phyloP scores from a whole-genome alignment of 192 early-diverging fungal species.

The Entomortierella lignicola region DNA sequence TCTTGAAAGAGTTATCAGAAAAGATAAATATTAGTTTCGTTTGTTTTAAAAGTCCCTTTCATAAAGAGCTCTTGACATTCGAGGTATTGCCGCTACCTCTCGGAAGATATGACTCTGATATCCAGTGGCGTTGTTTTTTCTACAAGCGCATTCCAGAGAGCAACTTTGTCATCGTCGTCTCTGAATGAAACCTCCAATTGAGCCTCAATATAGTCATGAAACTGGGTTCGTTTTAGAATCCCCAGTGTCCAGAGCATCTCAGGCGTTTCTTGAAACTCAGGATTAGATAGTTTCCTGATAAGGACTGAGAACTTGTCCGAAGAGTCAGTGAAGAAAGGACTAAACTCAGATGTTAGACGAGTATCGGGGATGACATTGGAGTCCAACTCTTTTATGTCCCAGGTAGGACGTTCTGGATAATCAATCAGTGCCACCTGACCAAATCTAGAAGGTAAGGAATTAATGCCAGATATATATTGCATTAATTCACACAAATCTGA shows the following conservation, averaged over 20 bases:
- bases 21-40: neutral
- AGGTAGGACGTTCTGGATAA: slow-evolving; percentile 5
- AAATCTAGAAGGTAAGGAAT: slow-evolving; percentile 2
- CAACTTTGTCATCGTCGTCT: slow-evolving; percentile 20
- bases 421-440: slow-evolving; percentile 16
- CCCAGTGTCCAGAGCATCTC: slow-evolving; percentile 24
- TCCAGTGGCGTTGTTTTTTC: slow-evolving; percentile 29
- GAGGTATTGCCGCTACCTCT: neutral
- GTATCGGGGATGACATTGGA: slow-evolving; percentile 12
- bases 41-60: too few relatives aligned
- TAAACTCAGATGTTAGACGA: slow-evolving; percentile 29
- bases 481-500: neutral
- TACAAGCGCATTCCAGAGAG: slow-evolving; percentile 41
- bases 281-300: slow-evolving; percentile 9
- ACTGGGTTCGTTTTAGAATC: slow-evolving; percentile 14
- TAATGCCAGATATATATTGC: neutral
- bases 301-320: neutral
- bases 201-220: slow-evolving; percentile 1
- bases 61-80: too few relatives aligned
- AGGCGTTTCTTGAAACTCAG: neutral
- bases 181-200: slow-evolving; percentile 43
- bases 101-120: slow-evolving; percentile 31
- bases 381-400: slow-evolving; percentile 16
- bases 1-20: neutral
- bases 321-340: slow-evolving; percentile 18